These are phyloP conservation scores for Zarea fungicola DNA, from an alignment of 2,329 filamentous ascomycete species.

Conservation along the genomic window DNA sequence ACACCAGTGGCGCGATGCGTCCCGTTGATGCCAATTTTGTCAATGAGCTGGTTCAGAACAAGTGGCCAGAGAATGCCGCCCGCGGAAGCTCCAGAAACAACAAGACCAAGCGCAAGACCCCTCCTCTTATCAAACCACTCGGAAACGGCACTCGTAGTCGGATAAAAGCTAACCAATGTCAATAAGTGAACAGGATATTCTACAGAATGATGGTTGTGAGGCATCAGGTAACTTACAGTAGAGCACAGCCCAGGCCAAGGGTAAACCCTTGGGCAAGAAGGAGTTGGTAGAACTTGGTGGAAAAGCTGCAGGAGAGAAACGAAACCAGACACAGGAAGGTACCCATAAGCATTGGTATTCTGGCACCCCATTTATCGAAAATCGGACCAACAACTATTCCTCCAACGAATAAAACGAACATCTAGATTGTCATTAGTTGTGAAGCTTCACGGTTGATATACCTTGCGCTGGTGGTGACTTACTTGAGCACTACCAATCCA, in stretches of 20 bases:
- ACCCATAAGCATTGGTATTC: conserved; percentile 29
- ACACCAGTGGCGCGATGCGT: neutral
- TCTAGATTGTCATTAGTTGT: conserved; percentile 23
- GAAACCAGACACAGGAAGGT: conserved; percentile 32
- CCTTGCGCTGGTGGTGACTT: neutral
- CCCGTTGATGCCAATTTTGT: neutral
- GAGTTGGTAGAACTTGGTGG: conserved; percentile 30
- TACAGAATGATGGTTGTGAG: neutral
- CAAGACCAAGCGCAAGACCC: conserved; percentile 25
- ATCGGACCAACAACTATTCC: conserved; percentile 34
- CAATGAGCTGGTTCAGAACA: conserved; percentile 15
- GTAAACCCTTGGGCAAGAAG: conserved; percentile 36
- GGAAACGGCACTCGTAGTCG: conserved; percentile 24
- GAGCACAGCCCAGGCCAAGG: conserved; percentile 35
- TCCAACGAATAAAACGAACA: conserved; percentile 34
- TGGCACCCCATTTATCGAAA: conserved; percentile 35
- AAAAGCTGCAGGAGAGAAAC: conserved; percentile 29
- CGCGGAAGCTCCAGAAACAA: conserved; percentile 25
- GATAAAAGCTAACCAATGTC: conserved; percentile 22
- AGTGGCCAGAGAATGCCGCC: conserved; percentile 28
- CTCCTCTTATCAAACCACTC: conserved; percentile 27
- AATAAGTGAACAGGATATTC: neutral
- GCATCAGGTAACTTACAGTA: conserved; percentile 30
- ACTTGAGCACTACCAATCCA: conserved; percentile 36
- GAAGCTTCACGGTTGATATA: conserved; percentile 2